Evolutionary conservation across 495 filamentous ascomycete genomes (phyloP).

Genomic region (Cryomyces minteri): DNA sequence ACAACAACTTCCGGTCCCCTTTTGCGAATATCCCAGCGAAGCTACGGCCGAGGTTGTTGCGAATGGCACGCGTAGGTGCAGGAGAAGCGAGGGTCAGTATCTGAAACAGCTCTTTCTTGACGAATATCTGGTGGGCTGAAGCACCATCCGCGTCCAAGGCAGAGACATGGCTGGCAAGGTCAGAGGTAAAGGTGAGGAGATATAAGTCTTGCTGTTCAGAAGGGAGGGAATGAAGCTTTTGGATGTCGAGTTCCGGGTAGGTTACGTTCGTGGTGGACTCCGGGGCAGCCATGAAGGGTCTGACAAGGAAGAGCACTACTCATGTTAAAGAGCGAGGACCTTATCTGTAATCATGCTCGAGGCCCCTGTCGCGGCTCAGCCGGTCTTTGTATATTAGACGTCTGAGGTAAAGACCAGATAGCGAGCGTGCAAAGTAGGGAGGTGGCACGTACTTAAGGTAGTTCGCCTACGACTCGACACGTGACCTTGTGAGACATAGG

Average conservation of each 20-base stretch:
- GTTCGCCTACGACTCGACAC: too few species aligned
- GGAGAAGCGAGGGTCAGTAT: conserved; percentile 77
- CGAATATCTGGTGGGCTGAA: conserved; percentile 67
- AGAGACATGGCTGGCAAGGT: conserved; percentile 65
- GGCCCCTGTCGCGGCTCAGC: too few species aligned
- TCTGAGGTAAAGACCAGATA: too few species aligned
- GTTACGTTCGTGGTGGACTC: neutral
- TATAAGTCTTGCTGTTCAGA: conserved; percentile 93
- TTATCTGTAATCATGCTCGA: too few species aligned
- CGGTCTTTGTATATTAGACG: too few species aligned
- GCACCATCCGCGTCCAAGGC: conserved; percentile 55
- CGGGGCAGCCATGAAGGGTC: too few species aligned
- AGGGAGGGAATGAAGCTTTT: conserved; percentile 74
- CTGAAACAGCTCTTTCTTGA: conserved; percentile 82
- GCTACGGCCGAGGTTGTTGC: conserved; percentile 71
- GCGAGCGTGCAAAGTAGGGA: too few species aligned
- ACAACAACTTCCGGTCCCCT: conserved; percentile 80
- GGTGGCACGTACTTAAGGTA: too few species aligned
- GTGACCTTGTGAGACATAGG: neutral
- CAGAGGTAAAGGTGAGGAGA: conserved; percentile 73
- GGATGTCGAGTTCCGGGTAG: conserved; percentile 55
- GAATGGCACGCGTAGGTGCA: conserved; percentile 68
- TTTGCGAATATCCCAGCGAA: conserved; percentile 70
- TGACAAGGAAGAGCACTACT: too few species aligned
- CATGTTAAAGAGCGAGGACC: too few species aligned